A percentile compares a stretch with the other conserved stretches of the same genome.
Evolutionary conservation across 2,329 filamentous ascomycete species (phyloP).

Genomic region (Cadophora luteo-olivacea): DNA sequence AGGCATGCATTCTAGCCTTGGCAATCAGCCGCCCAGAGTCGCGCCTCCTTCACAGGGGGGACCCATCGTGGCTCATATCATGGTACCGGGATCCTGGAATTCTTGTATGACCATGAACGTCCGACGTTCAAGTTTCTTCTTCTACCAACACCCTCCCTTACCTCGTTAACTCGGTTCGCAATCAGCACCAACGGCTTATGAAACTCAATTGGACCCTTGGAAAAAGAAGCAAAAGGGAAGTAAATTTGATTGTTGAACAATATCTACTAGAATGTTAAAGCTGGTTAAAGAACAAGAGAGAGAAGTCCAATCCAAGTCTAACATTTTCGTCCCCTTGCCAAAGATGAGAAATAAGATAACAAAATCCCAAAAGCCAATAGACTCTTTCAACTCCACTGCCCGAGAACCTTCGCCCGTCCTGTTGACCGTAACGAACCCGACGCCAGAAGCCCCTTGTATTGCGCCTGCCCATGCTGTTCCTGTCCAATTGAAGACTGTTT

Average conservation of each 20-base stretch:
- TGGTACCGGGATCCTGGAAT: conserved; percentile 25
- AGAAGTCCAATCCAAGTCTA: conserved; percentile 27
- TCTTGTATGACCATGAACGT: conserved; percentile 20
- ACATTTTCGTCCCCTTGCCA: conserved; percentile 29
- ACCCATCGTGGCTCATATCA: conserved; percentile 19
- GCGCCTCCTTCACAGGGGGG: conserved; percentile 12
- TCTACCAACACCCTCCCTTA: conserved; percentile 3
- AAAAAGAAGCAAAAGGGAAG: conserved; percentile 2
- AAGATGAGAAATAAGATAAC: conserved; percentile 8
- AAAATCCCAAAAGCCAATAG: conserved; percentile 11
- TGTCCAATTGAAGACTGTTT: conserved; percentile 36
- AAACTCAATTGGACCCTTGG: neutral
- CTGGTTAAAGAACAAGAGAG: conserved; percentile 15
- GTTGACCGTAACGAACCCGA: conserved; percentile 42
- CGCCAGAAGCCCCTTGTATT: conserved; percentile 40
- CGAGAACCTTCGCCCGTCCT: conserved; percentile 35
- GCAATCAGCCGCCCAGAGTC: neutral
- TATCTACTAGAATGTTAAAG: conserved; percentile 11
- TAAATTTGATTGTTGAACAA: conserved; percentile 3
- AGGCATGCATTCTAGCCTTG: neutral
- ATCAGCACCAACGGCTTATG: neutral
- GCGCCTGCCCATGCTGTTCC: conserved; percentile 42
- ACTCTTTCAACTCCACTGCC: conserved; percentile 38
- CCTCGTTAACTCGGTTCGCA: conserved; percentile 1
- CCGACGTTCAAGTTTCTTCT: neutral